Base-by-base conservation (phyloP, 345 rosid genomes). In the Anastatica hierochuntica region DNA sequence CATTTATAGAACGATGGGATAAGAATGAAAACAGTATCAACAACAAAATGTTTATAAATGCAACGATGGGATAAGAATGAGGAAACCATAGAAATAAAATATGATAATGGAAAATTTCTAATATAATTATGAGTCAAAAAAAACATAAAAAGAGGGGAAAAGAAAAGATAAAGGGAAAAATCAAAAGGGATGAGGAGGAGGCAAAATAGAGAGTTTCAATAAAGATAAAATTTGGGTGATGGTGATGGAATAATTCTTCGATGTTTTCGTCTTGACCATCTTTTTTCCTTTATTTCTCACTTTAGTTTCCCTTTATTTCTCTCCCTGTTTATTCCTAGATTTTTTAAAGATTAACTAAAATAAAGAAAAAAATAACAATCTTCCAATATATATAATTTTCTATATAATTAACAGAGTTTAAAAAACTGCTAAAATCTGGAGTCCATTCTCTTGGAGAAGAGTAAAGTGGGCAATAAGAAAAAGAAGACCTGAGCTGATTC, bases 211-310 rank as follows among this genome's bases (percentile, higher is more conserved):
- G 73, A 69, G 59, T 62, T 69, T 62, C 73, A 69, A 69, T 69
- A 69, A 69, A 69, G 73, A 69, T 69, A 56, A 56, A n/a, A 62
- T 56, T 56, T 69, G 68, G 73, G 69, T 69, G 73, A 56, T 69
- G 53, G 63, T 56, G 69, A 56, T 36, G 59, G 68, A 68, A 68
- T 62, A 69, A 69, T 56, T 69, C 64, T 69, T 69, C 69, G 64
- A 69, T 63, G 73, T 62, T 69, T 69, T 62, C 64, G 44, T 69
- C 62, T 68, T 62, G 73, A 69, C 73, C 73, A 69, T 69, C 73
- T 69, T 69, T n/a, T n/a, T 63, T 49, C 43, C 54, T 62, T 68
- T 68, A 51, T 46, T 54, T 61, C 53, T 68, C 68, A 68, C 67
- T 68, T 62, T 60, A 68, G 13, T 50, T 63, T 55, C 44, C 59